phyloP scores from a whole-genome alignment of 768 basidiomycete genomes.

The Serendipita indica region DNA sequence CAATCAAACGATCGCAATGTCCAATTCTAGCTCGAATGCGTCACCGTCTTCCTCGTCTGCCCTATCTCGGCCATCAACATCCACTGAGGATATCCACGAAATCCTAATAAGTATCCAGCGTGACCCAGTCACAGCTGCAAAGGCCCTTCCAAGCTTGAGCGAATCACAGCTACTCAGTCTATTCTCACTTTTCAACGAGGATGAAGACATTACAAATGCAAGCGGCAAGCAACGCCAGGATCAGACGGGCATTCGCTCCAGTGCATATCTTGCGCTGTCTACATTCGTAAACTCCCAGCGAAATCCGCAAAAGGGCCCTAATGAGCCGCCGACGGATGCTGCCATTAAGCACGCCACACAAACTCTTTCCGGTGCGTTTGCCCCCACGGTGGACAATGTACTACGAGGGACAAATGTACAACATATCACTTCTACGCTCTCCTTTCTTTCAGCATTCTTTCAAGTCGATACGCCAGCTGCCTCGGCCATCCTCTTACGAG shows the following conservation, averaged over 20 bases:
- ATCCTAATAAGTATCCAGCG: not conserved
- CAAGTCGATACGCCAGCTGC: conserved; percentile 67
- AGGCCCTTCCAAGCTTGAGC: not conserved
- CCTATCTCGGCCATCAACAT: too few relatives aligned
- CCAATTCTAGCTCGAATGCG: too few relatives aligned
- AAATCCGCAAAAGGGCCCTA: not conserved
- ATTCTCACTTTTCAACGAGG: not conserved
- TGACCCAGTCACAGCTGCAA: not conserved
- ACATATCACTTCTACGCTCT: not conserved
- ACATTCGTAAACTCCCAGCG: not conserved
- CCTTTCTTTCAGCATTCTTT: conserved; percentile 40
- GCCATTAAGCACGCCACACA: not conserved
- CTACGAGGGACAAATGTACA: not conserved
- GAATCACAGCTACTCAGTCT: not conserved
- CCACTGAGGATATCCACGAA: too few relatives aligned
- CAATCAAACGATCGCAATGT: too few relatives aligned
- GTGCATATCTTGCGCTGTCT: not conserved
- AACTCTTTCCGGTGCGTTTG: not conserved
- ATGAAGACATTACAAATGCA: not conserved
- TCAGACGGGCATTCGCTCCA: not conserved
- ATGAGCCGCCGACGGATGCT: not conserved
- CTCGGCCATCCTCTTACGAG: conserved; percentile 44
- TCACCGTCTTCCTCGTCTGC: too few relatives aligned
- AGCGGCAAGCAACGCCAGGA: not conserved
- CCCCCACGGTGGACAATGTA: not conserved